Base-by-base conservation (phyloP, 2,329 filamentous ascomycete genomes). In the Scedosporium aurantiacum region DNA sequence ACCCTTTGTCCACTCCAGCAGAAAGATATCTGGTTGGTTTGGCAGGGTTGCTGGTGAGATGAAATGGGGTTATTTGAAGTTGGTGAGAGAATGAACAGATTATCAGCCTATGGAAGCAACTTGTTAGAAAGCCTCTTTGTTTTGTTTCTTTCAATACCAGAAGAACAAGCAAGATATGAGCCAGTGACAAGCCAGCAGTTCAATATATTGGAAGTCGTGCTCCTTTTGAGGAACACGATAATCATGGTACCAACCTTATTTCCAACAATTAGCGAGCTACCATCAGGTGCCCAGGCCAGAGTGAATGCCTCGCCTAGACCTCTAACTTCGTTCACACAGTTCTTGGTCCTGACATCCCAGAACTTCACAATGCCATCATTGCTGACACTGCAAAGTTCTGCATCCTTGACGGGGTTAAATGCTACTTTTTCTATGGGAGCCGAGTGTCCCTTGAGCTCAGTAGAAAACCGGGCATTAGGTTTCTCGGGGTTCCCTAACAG, bases 301-400 rank as follows among this genome's bases (percentile, higher is more conserved):
- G 85, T 88, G 66, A 89, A 86, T 3, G 88, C 84, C 65, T 85
- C 82, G 6, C 85, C 87, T 55, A 86, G 76, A 4, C 80, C 81
- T 66, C 82, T 85, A 45, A 90, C 79, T 70, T 90, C 86, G 60
- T 88, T 88, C 64, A 87, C 80, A 67, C 85, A 86, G 1, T 81
- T 80, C 69, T 89, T 90, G 63, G 82, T 87, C 67, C 89, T 79
- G 12, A 91, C 88, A 69, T 93, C 89, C 89, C 89, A 93, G 67
- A 93, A 85, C 69, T 88, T 85, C 63, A 89, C 85, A 37, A 86
- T 82, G 1, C 89, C 89, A 69, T 93, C 89, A 54, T 78, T 82
- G 65, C 87, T 88, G 60, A 89, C 81, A 69, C 86, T 91, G 66
- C 87, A 90, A 7, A 93, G 78, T 73, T 92, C 87, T 3, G 87